Conservation (phyloP, 192 early-diverging fungal genomes). For the Geosiphon pyriformis region DNA sequence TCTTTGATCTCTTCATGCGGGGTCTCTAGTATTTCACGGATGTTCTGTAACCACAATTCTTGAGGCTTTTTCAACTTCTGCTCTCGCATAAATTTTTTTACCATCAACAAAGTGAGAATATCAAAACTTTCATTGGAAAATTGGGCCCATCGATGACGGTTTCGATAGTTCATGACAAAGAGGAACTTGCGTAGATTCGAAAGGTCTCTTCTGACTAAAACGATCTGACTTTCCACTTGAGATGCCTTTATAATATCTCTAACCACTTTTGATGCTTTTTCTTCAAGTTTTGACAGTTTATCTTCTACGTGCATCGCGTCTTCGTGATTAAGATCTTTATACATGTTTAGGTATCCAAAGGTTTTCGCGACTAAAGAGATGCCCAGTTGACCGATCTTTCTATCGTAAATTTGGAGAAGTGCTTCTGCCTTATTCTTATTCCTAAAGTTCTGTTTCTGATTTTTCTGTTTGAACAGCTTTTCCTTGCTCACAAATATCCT, state of each 20-base stretch:
- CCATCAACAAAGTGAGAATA: background rate
- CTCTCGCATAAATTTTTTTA: conserved; percentile 24
- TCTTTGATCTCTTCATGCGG: conserved; percentile 12
- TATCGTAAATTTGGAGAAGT: conserved; percentile 27
- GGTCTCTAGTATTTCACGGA: conserved; percentile 32
- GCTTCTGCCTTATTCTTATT: no score
- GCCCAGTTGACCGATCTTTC: background rate
- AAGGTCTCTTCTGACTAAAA: conserved; percentile 9
- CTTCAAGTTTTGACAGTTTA: conserved; percentile 24
- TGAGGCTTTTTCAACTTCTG: conserved; percentile 24
- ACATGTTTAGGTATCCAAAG: conserved; percentile 22
- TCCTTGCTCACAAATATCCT: conserved; percentile 3
- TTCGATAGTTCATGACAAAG: conserved; percentile 29
- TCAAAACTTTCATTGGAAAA: conserved; percentile 24
- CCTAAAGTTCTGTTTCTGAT: conserved; percentile 12
- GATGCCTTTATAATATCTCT: conserved; percentile 16
- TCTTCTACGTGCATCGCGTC: conserved; percentile 32
- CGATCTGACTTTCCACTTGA: conserved; percentile 11
- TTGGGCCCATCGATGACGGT: conserved; percentile 23
- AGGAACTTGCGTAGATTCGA: conserved; percentile 30
- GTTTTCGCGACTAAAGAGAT: conserved; percentile 15
- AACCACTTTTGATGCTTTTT: conserved; percentile 18
- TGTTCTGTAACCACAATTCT: conserved; percentile 35
- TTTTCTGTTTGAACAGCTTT: background rate
- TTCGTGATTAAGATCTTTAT: conserved; percentile 24